Evolutionary conservation across 768 basidiomycete species (phyloP).

Genomic region (Russula brevipes): DNA sequence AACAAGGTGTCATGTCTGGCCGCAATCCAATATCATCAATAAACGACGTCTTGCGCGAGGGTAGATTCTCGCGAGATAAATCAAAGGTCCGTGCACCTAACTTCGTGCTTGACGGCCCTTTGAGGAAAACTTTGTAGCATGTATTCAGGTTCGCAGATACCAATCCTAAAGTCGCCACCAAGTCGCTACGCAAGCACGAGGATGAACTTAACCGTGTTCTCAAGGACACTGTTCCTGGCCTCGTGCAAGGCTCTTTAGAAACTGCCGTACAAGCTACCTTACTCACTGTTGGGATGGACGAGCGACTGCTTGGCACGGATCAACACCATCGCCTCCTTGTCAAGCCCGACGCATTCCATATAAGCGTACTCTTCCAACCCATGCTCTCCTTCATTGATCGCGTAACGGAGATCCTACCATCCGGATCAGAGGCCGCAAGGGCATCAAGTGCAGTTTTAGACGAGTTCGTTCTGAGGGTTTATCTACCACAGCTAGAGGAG

Average conservation of each 20-base stretch:
- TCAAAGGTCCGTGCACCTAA: constrained; percentile 50
- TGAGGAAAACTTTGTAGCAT: constrained; percentile 40
- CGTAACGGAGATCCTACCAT: constrained; percentile 65
- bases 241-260: constrained; percentile 68
- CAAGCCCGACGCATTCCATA: constrained; percentile 90
- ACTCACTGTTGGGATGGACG: constrained; percentile 60
- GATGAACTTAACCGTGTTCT: constrained; percentile 79
- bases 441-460: constrained; percentile 74
- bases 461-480: constrained; percentile 89
- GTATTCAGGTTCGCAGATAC: constrained; percentile 92
- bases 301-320: constrained; percentile 63
- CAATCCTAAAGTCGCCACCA: constrained; percentile 65
- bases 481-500: constrained; percentile 92
- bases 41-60: constrained; percentile 87
- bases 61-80: constrained; percentile 71
- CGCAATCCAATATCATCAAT: constrained; percentile 89
- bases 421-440: constrained; percentile 58
- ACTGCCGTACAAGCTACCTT: constrained; percentile 58
- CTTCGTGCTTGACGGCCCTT: background rate
- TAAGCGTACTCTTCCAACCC: constrained; percentile 90
- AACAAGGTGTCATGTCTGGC: constrained; percentile 68
- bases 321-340: constrained; percentile 84
- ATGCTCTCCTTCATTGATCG: constrained; percentile 80
- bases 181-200: constrained; percentile 69
- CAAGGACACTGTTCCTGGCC: constrained; percentile 88